Base-by-base conservation (phyloP, 225 moss, liverwort and hornwort species). In the Neckera pumila region DNA sequence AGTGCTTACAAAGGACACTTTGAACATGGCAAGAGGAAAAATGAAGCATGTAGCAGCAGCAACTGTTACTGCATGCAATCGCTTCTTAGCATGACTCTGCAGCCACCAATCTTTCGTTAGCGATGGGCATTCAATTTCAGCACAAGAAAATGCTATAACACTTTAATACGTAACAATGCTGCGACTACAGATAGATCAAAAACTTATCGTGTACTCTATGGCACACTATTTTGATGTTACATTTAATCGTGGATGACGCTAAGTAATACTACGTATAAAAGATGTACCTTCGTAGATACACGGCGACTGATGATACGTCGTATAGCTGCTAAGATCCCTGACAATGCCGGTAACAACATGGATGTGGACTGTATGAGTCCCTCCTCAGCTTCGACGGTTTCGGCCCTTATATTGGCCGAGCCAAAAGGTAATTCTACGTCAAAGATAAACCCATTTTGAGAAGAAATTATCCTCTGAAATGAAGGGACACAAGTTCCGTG, bases 281-380 rank as follows among this genome's bases (percentile, higher is more conserved):
- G 49, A 31, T 56, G 54, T 54, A 98, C 98, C 94, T 96, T 98
- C 70, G 92, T 88, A 36, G 95, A 96, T n/a, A 95, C 93, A 67
- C 98, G 98, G 22, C 96, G 95, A 63, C 96, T 96, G 93, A 98
- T 97, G 80, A 98, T 98, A 76, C 98, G 95, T 77, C 98, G 94
- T 40, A 98, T 91, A 56, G 98, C 98, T 73, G 94, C 95, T 62
- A 98, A 90, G 79, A 98, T 94, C 54, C 98, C 98, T 45, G 98
- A 96, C 81, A 98, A 83, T 64, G 95, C 95, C 63, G 98, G 98
- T 83, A 96, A 88, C 56, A 96, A 91, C 98, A 98, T 98, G 82
- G 98, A 98, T 19, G 91, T 88, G 76, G 94, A 92, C 63, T 95
- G 94, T 81, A 98, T 95, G 49, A 95, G 96, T 57, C 98, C 96